Evolutionary conservation across 177 flowering plant species (phyloP), one percentile per base, ranked within the genome.

Genomic region (Vitis hybrid): DNA sequence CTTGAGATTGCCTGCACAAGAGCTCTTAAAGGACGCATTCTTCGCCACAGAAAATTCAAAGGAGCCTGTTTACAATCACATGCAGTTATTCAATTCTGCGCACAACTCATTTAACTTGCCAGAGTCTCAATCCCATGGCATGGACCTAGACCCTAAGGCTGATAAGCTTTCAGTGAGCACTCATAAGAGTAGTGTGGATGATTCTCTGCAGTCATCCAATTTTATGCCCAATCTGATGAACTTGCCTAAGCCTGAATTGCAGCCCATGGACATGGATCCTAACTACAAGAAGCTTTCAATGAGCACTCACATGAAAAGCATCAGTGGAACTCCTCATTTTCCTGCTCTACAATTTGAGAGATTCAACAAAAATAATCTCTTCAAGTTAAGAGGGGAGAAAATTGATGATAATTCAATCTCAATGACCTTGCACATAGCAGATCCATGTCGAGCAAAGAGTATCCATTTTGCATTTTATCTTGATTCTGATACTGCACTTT

Each of bases 61-160:
- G 72, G 85, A 80, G 39, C 70, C 19, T 15, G 22, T 54, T 45
- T 68, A 60, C 45, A 63, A 66, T 66, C 74, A 79, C 15, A n/a
- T 71, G 39, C 83, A 71, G 69, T 50, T 78, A n/a, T 31, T 76
- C 10, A 61, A n/a, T 59, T 39, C 12, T 61, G 7, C 57, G 50
- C 71, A 73, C 18, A 74, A 68, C 69, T 39, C 73, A 62, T 15
- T 53, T 6, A 63, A n/a, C 61, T 13, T 74, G 31, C 71, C 67
- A 31, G 61, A 68, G 60, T 74, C 81, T 56, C 78, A 74, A 62
- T 71, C 79, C 50, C 73, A 59, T 58, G 65, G 80, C 61, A 80
- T 86, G 89, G 88, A 84, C 5, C 66, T 86, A 50, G 89, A 86
- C 59, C 54, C 68, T 39, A 75, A 76, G 34, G 65, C 65, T 78